phyloP scores from a whole-genome alignment of 352 stramenopile species.

The Globisporangium mamillatum region DNA sequence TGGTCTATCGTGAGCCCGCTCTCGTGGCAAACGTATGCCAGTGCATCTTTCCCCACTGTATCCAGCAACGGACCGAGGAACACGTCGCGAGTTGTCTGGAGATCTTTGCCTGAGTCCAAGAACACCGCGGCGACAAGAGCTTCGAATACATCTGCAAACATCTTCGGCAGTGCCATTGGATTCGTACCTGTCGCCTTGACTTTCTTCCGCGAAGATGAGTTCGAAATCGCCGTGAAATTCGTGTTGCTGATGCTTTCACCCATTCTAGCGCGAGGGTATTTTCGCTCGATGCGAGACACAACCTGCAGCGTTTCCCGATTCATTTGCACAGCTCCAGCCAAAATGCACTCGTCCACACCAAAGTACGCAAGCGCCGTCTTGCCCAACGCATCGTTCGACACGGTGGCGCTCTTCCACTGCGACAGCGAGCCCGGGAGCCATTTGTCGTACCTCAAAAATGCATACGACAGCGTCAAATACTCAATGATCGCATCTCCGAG shows the following conservation, averaged over 20 bases:
- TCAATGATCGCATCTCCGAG: slow-evolving; percentile 88
- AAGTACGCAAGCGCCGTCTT: slow-evolving; percentile 82
- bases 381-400: slow-evolving; percentile 81
- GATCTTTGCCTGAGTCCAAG: slow-evolving; percentile 68
- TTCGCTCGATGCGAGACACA: slow-evolving; percentile 45
- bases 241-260: not conserved
- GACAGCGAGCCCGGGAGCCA: slow-evolving; percentile 80
- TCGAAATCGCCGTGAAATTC: slow-evolving; percentile 6
- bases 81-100: slow-evolving; percentile 73
- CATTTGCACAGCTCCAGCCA: slow-evolving; percentile 59
- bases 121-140: slow-evolving; percentile 85
- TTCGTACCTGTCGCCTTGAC: slow-evolving; percentile 27
- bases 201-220: slow-evolving; percentile 14
- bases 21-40: slow-evolving; percentile 70
- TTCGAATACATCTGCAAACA: slow-evolving; percentile 88
- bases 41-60: slow-evolving; percentile 68
- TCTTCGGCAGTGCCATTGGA: slow-evolving; percentile 65
- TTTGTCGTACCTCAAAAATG: slow-evolving; percentile 58
- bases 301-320: slow-evolving; percentile 61
- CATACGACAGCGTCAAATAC: slow-evolving; percentile 86
- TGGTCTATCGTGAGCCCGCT: slow-evolving; percentile 50
- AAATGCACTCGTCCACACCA: slow-evolving; percentile 79
- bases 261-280: slow-evolving; percentile 26
- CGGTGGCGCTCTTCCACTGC: slow-evolving; percentile 83
- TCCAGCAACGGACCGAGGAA: slow-evolving; percentile 79